Conservation (phyloP, 257 asterid genomes). For the Nicotiana obtusifolia region DNA sequence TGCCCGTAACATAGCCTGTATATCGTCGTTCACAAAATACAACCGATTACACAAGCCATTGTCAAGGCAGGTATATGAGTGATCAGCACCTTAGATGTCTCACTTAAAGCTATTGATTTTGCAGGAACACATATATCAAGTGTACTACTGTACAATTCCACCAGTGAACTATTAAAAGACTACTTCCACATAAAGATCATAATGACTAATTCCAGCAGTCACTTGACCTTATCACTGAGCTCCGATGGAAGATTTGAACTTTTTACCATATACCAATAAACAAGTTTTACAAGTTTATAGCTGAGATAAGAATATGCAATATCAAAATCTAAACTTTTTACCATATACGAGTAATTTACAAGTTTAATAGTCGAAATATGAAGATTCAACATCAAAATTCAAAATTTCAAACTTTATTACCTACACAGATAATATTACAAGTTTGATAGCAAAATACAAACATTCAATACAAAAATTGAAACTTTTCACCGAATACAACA, state of each 20-base stretch:
- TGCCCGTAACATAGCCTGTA: constrained; percentile 95
- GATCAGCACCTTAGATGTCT: neutral
- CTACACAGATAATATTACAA: neutral
- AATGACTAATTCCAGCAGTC: neutral
- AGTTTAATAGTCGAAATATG: neutral
- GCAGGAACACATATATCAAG: neutral
- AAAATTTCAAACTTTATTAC: neutral
- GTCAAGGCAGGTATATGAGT: neutral
- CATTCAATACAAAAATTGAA: neutral
- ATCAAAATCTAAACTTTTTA: neutral
- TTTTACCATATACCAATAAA: neutral
- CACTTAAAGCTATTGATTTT: neutral
- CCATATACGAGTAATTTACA: neutral
- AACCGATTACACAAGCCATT: constrained; percentile 10
- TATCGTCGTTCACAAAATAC: constrained; percentile 7
- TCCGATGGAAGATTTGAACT: neutral
- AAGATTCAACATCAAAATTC: neutral
- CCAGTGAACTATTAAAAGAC: neutral
- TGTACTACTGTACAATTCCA: neutral
- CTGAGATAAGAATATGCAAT: neutral
- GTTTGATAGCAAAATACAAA: neutral
- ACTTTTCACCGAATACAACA: neutral
- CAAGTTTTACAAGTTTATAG: neutral
- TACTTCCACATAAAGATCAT: neutral
- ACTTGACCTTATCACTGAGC: neutral